Evolutionary conservation across 2,329 filamentous ascomycete genomes (phyloP), one percentile per base, ranked within the genome.

Genomic region (Cercospora sesami): DNA sequence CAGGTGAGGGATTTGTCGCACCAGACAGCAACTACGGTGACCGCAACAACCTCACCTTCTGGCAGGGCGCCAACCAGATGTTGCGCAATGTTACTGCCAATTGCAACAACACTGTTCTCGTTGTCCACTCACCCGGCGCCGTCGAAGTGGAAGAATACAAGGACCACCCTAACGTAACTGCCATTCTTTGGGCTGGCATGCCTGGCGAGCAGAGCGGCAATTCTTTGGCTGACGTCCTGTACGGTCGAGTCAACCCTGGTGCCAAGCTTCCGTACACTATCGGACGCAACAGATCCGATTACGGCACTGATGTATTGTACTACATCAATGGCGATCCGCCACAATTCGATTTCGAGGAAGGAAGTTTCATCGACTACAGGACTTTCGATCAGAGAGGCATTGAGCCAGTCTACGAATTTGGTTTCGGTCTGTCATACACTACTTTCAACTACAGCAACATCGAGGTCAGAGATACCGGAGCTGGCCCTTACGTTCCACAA

Each of bases 11-110:
- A 4, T 97, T 87, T 81, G 92, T 97, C 75, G 85, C 81, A 28
- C 87, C 96, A 0, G 94, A 94, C 70, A 90, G 88, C 64, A 97
- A 97, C 77, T 83, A 85, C 30, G 94, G 94, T 65, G 94, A 98
- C 79, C 90, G 94, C 66, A 93, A 93, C 75, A 97, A 98, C 90
- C 91, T 60, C 70, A 73, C 71, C 55, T 71, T 65, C 63, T 75
- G 63, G 72, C 73, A 67, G 67, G 69, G 66, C 28, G 71, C 73
- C 12, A 71, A 74, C 28, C 68, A 64, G 9, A 72, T 77, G 18
- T 68, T 77, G n/a, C 67, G 42, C 12, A 75, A 75, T 62, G 71
- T 77, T 18, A 75, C 75, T n/a, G 63, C 65, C 4, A 69, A 75
- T 53, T 75, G 75, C 68, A 73, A 69, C 18, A 84, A 86, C 39